phyloP scores from a whole-genome alignment of 306 rosid genomes.

The Phaseolus lunatus region DNA sequence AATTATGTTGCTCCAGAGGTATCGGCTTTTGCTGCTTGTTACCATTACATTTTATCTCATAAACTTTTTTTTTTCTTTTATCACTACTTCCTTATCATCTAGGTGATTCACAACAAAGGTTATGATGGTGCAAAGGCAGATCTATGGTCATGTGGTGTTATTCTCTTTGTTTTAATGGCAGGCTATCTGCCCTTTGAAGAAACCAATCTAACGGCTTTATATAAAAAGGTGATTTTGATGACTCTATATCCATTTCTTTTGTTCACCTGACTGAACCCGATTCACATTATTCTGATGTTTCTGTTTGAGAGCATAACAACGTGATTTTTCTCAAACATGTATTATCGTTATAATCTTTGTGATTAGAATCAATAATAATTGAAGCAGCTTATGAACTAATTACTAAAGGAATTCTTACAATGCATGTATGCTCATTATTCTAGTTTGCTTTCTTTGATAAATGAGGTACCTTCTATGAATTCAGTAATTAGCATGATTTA shows the following conservation, averaged over 20 bases:
- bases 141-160: constrained; percentile 97
- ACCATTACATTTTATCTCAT: constrained; percentile 23
- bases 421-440: neutral
- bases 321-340: constrained; percentile 37
- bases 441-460: neutral
- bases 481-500: neutral
- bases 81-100: constrained; percentile 46
- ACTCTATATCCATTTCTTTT: constrained; percentile 43
- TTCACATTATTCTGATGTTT: constrained; percentile 28
- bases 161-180: constrained; percentile 92
- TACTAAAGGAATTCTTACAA: neutral
- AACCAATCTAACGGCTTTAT: constrained; percentile 75
- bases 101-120: constrained; percentile 94
- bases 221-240: constrained; percentile 73
- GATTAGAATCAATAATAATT: neutral
- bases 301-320: neutral
- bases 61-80: constrained; percentile 14
- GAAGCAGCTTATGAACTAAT: neutral
- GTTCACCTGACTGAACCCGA: neutral
- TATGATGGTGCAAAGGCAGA: constrained; percentile 95
- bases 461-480: neutral
- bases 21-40: constrained; percentile 37
- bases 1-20: constrained; percentile 99
- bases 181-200: constrained; percentile 97
- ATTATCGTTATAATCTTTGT: constrained; percentile 1